These are phyloP conservation scores for Cytospora paraplurivora DNA, from an alignment of 2,329 filamentous ascomycete species.

Conservation along the genomic window DNA sequence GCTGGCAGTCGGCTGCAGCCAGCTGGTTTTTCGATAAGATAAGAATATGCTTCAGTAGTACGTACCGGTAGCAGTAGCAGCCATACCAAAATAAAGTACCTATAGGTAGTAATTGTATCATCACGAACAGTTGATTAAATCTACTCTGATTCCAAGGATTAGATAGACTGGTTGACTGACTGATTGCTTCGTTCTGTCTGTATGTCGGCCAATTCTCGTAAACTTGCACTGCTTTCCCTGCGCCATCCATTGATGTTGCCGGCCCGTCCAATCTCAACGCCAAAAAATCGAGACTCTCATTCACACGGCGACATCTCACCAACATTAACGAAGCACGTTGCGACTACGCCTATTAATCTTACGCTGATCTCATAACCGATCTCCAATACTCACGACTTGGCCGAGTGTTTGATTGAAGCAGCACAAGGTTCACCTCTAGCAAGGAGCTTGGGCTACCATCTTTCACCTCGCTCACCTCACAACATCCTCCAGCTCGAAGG, in stretches of 20 bases:
- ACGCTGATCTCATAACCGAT: not conserved
- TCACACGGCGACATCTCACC: not conserved
- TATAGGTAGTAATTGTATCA: no score
- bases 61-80: not conserved
- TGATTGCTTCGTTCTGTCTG: not conserved
- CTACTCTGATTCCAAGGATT: not conserved
- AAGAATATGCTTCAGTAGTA: constrained; percentile 4
- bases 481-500: not conserved
- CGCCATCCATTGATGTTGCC: not conserved
- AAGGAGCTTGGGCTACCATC: not conserved
- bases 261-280: not conserved
- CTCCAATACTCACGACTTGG: not conserved
- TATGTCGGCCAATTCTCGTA: not conserved
- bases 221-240: not conserved
- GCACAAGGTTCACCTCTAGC: not conserved
- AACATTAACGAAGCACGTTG: not conserved
- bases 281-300: constrained; percentile 22
- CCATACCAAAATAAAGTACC: not conserved
- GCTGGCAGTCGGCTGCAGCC: constrained; percentile 17
- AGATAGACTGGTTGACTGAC: not conserved
- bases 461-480: not conserved
- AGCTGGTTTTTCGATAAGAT: constrained; percentile 26
- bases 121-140: not conserved
- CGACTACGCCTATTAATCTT: not conserved
- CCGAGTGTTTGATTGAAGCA: not conserved